Base-by-base conservation (phyloP, 2,329 filamentous ascomycete genomes). In the Diaporthe ampelina region DNA sequence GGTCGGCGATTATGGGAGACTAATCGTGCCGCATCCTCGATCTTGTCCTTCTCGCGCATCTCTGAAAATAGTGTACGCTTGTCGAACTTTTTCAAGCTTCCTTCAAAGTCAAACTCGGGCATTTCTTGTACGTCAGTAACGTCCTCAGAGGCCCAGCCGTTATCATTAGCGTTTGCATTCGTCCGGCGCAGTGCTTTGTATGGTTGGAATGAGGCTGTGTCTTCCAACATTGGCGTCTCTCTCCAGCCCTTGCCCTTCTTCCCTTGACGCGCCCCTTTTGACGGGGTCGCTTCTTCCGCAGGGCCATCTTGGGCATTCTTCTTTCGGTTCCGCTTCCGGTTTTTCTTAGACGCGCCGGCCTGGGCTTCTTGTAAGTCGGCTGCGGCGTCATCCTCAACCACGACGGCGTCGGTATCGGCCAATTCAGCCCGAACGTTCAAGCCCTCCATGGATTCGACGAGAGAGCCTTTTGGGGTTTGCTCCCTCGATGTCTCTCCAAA, bases 131-230 rank as follows among this genome's bases (percentile, higher is more conserved):
- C 94, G 81, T 98, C 97, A 0, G 95, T 98, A 29, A 96, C 95
- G 80, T 98, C 96, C 81, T 98, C 97, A 0, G 96, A 98, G 5
- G 94, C 95, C 95, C 96, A 98, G 4, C 95, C 96, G 81, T 95
- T 97, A 57, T 94, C 90, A 11, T 83, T 83, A 40, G 81, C 81
- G 78, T 83, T 86, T 73, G 82, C 85, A 75, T 85, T 87, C 81
- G 83, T 89, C 82, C 82, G 92, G 86, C 89, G 95, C 1, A 92
- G 81, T 0, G 88, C 88, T 57, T 87, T 84, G 78, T 90, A 92
- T 0, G 91, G 91, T 79, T 92, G 91, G 75, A 92, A 93, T 0
- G 89, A 90, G 4, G 89, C 83, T 10, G 87, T 91, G 73, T 88
- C 91, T 79, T 92, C 86, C 32, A 91, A 79, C 32, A 91, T 91